A percentile compares a stretch with the other conserved stretches of the same genome.
Evolutionary conservation across 352 stramenopile species (phyloP).

Genomic region (Pythium angustatum): DNA sequence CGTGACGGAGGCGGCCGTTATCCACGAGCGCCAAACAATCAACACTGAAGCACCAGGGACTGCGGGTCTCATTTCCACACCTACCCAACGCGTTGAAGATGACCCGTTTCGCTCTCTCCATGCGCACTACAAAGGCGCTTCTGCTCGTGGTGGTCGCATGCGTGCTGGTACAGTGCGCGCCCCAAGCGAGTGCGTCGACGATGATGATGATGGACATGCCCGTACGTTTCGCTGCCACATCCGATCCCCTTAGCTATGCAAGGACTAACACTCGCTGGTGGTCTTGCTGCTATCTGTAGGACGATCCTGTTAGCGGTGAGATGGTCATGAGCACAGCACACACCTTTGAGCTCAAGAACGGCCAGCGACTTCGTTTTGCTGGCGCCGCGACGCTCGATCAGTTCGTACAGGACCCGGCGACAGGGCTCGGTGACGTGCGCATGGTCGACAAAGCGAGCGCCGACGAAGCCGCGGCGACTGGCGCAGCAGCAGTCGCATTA

Average conservation of each 20-base stretch:
- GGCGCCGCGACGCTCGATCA: constrained; percentile 47
- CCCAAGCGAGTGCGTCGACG: constrained; percentile 32
- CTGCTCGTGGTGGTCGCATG: constrained; percentile 21
- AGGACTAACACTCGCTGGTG: too few species aligned
- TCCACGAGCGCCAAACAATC: too few species aligned
- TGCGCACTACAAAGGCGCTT: constrained; percentile 15
- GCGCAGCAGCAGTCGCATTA: constrained; percentile 26
- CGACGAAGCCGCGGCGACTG: constrained; percentile 7
- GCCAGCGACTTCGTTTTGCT: constrained; percentile 63
- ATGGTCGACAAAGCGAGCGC: constrained; percentile 25
- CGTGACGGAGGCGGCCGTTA: too few species aligned
- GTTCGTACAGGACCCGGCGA: constrained; percentile 56
- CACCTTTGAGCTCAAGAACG: constrained; percentile 68
- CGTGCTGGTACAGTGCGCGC: constrained; percentile 1
- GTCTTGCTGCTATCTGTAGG: too few species aligned
- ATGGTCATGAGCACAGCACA: constrained; percentile 68
- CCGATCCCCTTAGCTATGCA: too few species aligned
- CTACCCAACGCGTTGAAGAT: not conserved
- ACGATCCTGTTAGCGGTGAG: constrained; percentile 59
- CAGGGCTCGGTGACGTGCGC: constrained; percentile 42
- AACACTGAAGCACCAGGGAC: too few species aligned
- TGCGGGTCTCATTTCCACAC: not conserved
- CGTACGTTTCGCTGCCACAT: constrained; percentile 31
- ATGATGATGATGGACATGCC: constrained; percentile 70
- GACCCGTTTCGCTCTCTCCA: not conserved